Evolutionary conservation across 495 filamentous ascomycete species (phyloP), one percentile per base, ranked within the genome.

Genomic region (Podospora conica): DNA sequence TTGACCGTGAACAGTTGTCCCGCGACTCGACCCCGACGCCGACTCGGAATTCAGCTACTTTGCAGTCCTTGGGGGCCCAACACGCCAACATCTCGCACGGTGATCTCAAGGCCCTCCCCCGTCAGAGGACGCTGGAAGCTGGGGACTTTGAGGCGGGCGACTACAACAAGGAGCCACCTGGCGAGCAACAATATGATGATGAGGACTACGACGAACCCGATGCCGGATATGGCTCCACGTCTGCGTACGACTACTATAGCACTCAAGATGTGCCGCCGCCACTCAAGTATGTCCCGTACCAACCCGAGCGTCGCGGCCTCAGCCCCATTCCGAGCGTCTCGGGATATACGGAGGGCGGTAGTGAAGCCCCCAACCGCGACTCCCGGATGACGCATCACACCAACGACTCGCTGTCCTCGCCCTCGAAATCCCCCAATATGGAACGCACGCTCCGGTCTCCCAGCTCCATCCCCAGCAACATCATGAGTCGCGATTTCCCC

Each of bases 241-340:
- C 82, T 8, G 73, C 80, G 12, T 79, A 80, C 60, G 81, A 82
- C 61, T 83, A 82, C 66, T 82, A 83, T 66, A 81, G 73, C 68
- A 79, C 78, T 1, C 84, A 86, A 66, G 79, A 85, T 56, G 84
- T 86, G 4, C 81, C 82, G 2, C 79, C 82, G 5, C 84, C 82
- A 11, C 74, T 85, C 20, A 83, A 83, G 58, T 86, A 88, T 64
- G 78, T 84, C 22, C 80, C 82, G 3, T 86, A 87, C 61, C 81
- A 81, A 25, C 82, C 81, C 24, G 80, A 86, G 64, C 80, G 82
- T 29, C 88, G 89, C 28, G 85, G 85, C 15, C 76, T 93, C 22
- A 96, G 93, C 75, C 93, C 92, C 0, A 92, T 96, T 61, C 92
- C 94, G 67, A 96, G 93, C 65, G 88, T 95, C 27, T 91, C 91